These are phyloP conservation scores for Pachysolen tannophilus DNA, from an alignment of 805 yeast species.

Conservation along the genomic window DNA sequence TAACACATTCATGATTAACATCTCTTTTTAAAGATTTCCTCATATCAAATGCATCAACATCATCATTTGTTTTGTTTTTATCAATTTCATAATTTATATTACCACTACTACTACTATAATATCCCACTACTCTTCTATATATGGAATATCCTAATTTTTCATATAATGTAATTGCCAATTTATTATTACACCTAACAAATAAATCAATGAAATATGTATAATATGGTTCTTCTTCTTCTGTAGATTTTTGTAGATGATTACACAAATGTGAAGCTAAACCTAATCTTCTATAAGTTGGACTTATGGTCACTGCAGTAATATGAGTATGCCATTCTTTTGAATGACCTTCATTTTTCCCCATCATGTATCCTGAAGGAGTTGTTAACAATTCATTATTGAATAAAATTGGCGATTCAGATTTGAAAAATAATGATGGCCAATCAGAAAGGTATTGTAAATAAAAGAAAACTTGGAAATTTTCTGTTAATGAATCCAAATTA, in stretches of 20 bases:
- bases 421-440: conserved; percentile 90
- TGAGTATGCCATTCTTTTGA: conserved; percentile 91
- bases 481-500: conserved; percentile 85
- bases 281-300: conserved; percentile 71
- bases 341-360: conserved; percentile 93
- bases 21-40: conserved; percentile 58
- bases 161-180: conserved; percentile 71
- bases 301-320: conserved; percentile 91
- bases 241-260: conserved; percentile 59
- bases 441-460: conserved; percentile 73
- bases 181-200: conserved; percentile 83
- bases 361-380: conserved; percentile 60
- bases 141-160: conserved; percentile 82
- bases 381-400: conserved; percentile 17
- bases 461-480: conserved; percentile 78
- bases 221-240: conserved; percentile 67
- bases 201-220: conserved; percentile 81
- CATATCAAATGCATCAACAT: conserved; percentile 85
- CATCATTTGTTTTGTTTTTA: conserved; percentile 46
- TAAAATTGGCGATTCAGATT: conserved; percentile 30
- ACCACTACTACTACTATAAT: conserved; percentile 49
- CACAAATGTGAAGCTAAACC: conserved; percentile 83
- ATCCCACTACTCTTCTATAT: conserved; percentile 81
- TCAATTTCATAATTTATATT: conserved; percentile 33
- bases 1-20: conserved; percentile 37